Evolutionary conservation across 257 asterid species (phyloP), one percentile per base, ranked within the genome.

Genomic region (Nicotiana knightiana): DNA sequence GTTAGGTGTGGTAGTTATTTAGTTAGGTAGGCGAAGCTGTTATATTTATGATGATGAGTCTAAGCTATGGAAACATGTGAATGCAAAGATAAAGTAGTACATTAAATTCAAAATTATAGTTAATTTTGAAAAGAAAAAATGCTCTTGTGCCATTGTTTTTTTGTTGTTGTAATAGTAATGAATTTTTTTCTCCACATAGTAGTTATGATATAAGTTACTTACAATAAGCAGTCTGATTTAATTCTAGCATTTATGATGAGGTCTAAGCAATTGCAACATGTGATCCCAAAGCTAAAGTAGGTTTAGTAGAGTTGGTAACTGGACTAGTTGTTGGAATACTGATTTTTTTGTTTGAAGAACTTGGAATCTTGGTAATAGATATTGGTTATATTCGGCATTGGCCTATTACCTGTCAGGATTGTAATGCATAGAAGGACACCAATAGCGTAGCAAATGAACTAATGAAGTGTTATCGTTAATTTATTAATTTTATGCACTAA

Each of bases 121-220:
- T 51, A 75, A 15, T 75, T 43, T 48, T 26, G 15, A 0, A 3
- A 43, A 3, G 2, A 51, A 51, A 73, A 75, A 26, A 26, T 75
- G 63, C 28, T 68, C 32, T 21, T 6, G 4, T 51, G 63, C 15
- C 63, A 51, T 75, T 28, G 59, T 75, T 73, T 1, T 24, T 73
- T 73, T 73, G 63, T 48, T 73, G 62, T 48, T 73, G 63, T 73
- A 73, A 48, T 28, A 48, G 63, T 48, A 73, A 48, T 73, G 63
- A 26, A 15, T 51, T 75, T 75, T 15, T 15, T 6, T 16, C 61
- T 71, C 17, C 62, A 24, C 39, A 24, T 26, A 28, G 80, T 51
- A 26, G 80, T 75, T 75, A 51, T 51, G 63, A 51, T 75, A 15
- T 51, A 75, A 75, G 33, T 51, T 51, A 75, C 9, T 75, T 13